A percentile compares a stretch with the other conserved stretches of the same genome.
Evolutionary conservation across 306 rosid genomes (phyloP).

Genomic region (Mucuna pruriens): DNA sequence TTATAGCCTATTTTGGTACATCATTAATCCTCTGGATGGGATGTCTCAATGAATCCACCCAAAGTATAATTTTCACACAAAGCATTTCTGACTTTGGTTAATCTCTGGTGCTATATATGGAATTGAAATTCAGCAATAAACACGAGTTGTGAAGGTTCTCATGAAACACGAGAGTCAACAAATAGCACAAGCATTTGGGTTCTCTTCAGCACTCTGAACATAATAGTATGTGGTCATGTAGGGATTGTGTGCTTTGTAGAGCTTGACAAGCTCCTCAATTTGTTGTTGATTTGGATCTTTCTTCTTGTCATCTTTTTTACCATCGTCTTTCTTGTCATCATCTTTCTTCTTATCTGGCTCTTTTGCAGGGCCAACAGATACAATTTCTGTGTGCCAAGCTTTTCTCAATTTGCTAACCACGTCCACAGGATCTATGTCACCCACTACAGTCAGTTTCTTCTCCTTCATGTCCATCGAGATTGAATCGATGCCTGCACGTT

Average conservation of each 20-base stretch:
- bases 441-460: constrained; percentile 73
- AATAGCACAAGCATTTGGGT: constrained; percentile 77
- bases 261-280: constrained; percentile 56
- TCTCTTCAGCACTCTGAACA: constrained; percentile 65
- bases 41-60: neutral
- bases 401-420: constrained; percentile 70
- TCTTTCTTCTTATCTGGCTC: constrained; percentile 72
- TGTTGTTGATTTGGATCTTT: constrained; percentile 58
- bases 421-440: constrained; percentile 65
- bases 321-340: constrained; percentile 46
- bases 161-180: constrained; percentile 43
- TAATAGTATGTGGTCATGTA: constrained; percentile 47
- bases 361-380: constrained; percentile 84
- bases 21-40: neutral
- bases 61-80: constrained; percentile 32
- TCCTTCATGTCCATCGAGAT: constrained; percentile 89
- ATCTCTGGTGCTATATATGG: neutral
- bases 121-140: neutral
- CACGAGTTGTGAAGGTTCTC: neutral
- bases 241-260: constrained; percentile 48
- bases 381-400: constrained; percentile 65
- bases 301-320: constrained; percentile 43
- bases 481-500: constrained; percentile 73
- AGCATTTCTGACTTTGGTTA: neutral
- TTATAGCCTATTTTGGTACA: constrained; percentile 21